These are phyloP conservation scores for Benincasa hispida DNA, from an alignment of 306 rosid species.

Conservation along the genomic window DNA sequence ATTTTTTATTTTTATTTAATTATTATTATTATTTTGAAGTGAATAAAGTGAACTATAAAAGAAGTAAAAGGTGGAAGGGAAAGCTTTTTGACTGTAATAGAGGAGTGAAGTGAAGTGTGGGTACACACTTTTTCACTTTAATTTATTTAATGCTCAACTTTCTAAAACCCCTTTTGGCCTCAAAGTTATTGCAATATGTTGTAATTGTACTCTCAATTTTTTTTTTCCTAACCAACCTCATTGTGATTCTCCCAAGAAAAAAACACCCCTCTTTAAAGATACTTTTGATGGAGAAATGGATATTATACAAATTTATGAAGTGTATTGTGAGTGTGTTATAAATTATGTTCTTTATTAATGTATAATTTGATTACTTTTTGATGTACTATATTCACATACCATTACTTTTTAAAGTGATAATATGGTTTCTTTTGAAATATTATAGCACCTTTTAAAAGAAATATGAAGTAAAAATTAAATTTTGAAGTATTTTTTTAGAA, in stretches of 20 bases:
- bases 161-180: slow-evolving; percentile 28
- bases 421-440: background rate
- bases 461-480: background rate
- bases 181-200: slow-evolving; percentile 25
- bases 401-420: background rate
- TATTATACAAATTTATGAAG: background rate
- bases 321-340: background rate
- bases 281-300: background rate
- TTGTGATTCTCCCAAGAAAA: background rate
- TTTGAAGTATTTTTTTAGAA: background rate
- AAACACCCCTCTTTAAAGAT: background rate
- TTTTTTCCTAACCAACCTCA: background rate
- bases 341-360: background rate
- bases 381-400: background rate
- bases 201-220: background rate
- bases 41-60: slow-evolving; percentile 14
- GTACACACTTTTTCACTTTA: slow-evolving; percentile 25
- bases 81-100: slow-evolving; percentile 41
- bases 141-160: slow-evolving; percentile 20
- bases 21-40: background rate
- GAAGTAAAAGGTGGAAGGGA: slow-evolving; percentile 25
- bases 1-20: background rate
- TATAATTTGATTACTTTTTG: background rate
- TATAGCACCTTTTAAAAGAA: background rate
- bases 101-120: slow-evolving; percentile 8